Evolutionary conservation across 1,139 yeast species (phyloP).

Genomic region (Blastobotrys elegans): DNA sequence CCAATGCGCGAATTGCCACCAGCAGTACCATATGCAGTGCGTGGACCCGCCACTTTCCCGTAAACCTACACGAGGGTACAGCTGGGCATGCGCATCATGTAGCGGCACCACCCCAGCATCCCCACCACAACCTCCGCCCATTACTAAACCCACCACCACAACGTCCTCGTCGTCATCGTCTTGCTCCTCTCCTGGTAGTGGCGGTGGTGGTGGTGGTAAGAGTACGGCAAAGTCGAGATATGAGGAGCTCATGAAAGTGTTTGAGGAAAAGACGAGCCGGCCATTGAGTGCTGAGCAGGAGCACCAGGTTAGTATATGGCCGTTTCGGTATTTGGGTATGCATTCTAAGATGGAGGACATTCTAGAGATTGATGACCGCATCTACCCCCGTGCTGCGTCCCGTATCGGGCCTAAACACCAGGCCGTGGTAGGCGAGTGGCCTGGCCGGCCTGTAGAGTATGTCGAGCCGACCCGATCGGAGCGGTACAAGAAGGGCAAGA

Average conservation of each 20-base stretch:
- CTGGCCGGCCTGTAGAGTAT: constrained; percentile 62
- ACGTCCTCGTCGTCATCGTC: not conserved
- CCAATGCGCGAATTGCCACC: constrained; percentile 73
- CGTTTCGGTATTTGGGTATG: constrained; percentile 72
- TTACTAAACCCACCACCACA: not conserved
- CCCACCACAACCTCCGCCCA: not conserved
- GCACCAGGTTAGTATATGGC: constrained; percentile 48
- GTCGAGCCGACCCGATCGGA: constrained; percentile 41
- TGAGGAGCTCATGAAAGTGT: constrained; percentile 54
- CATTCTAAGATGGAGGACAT: constrained; percentile 76
- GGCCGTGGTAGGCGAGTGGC: constrained; percentile 64
- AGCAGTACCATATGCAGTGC: constrained; percentile 74
- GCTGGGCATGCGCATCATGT: constrained; percentile 90
- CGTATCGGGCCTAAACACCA: constrained; percentile 74
- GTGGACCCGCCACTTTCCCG: constrained; percentile 76
- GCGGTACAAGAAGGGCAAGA: not conserved
- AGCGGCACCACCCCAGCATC: constrained; percentile 32
- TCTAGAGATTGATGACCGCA: constrained; percentile 71
- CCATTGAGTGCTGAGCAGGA: constrained; percentile 35
- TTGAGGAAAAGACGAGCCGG: constrained; percentile 15
- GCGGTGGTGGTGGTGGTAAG: not conserved
- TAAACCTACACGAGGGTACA: constrained; percentile 83
- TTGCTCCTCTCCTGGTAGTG: constrained; percentile 6
- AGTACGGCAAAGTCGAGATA: constrained; percentile 45
- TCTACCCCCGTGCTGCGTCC: constrained; percentile 79